Percentiles rank a stretch among this genome's conserved stretches.
Evolutionary conservation across 495 filamentous ascomycete genomes (phyloP).

Genomic region (Corynascus novoguineensis): DNA sequence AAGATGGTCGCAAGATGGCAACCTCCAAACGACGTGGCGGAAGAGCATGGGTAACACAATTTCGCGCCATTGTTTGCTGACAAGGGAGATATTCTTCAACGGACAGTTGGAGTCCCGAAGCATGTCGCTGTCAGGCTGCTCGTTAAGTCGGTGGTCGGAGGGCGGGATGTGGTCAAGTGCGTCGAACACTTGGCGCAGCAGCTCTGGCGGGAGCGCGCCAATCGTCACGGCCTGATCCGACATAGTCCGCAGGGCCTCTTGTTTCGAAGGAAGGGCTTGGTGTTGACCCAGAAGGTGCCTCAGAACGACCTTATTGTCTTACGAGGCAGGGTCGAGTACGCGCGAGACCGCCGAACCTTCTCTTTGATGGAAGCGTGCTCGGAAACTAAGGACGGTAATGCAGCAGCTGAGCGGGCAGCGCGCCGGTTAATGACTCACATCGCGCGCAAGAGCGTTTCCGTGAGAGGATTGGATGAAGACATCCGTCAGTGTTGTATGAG

Average conservation of each 20-base stretch:
- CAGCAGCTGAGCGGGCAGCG: not conserved
- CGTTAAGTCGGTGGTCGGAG: slow-evolving; percentile 32
- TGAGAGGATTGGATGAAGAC: not conserved
- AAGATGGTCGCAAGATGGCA: slow-evolving; percentile 18
- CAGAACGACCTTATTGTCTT: not conserved
- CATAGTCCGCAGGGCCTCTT: not conserved
- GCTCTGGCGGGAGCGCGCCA: not conserved
- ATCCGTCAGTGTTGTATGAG: not conserved
- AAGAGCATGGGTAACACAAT: slow-evolving; percentile 37
- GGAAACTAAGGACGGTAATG: not conserved
- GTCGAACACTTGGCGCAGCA: not conserved
- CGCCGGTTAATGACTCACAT: not conserved
- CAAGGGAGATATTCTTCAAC: slow-evolving; percentile 40
- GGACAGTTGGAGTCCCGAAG: slow-evolving; percentile 15
- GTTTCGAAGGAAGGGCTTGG: too few relatives aligned
- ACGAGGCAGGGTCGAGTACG: not conserved
- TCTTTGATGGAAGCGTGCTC: not conserved
- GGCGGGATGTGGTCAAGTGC: slow-evolving; percentile 19
- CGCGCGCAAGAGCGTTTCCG: not conserved
- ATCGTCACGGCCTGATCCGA: not conserved
- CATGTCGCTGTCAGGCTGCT: slow-evolving; percentile 34
- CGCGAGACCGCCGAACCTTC: too few relatives aligned
- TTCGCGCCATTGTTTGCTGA: slow-evolving; percentile 39
- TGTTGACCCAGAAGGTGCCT: not conserved
- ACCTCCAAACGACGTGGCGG: slow-evolving; percentile 36